Conservation (phyloP, 257 asterid genomes). For the Asclepias syriaca region DNA sequence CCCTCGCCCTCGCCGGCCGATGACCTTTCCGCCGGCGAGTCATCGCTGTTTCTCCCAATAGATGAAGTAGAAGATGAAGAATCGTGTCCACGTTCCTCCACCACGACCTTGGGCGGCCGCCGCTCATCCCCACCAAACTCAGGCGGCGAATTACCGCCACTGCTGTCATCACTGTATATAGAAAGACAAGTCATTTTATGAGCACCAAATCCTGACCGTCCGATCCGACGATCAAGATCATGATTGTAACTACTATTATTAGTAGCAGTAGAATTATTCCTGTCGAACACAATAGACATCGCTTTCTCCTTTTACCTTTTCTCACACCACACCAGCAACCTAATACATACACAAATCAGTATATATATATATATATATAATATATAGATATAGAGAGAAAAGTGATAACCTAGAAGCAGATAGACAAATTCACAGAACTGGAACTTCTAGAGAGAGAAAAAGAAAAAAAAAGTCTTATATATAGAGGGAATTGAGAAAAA, state of each 20-base stretch:
- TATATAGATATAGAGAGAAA: not conserved
- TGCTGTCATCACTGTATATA: conserved; percentile 4
- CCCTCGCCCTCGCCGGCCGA: conserved; percentile 25
- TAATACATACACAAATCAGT: conserved; percentile 7
- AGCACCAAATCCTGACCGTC: conserved; percentile 21
- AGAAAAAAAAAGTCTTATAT: conserved; percentile 5
- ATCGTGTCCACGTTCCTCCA: conserved; percentile 11
- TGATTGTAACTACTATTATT: not conserved
- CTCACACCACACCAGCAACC: conserved; percentile 3
- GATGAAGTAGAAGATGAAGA: conserved; percentile 27
- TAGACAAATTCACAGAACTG: not conserved
- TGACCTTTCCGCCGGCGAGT: conserved; percentile 20
- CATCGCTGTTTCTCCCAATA: conserved; percentile 40
- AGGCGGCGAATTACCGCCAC: not conserved
- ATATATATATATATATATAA: conserved; percentile 2
- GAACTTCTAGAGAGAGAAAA: not conserved
- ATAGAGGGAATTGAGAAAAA: conserved; percentile 14
- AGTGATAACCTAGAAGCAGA: not conserved
- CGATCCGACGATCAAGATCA: conserved; percentile 19
- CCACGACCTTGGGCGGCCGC: conserved; percentile 1
- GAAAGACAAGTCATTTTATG: conserved; percentile 14
- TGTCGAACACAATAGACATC: conserved; percentile 26
- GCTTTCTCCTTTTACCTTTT: not conserved
- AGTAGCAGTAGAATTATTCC: conserved; percentile 11
- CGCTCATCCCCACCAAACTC: conserved; percentile 13